A percentile compares a stretch with the other conserved stretches of the same genome.
Conservation (phyloP, 2,329 filamentous ascomycete genomes). For the Penicillium sp. region DNA sequence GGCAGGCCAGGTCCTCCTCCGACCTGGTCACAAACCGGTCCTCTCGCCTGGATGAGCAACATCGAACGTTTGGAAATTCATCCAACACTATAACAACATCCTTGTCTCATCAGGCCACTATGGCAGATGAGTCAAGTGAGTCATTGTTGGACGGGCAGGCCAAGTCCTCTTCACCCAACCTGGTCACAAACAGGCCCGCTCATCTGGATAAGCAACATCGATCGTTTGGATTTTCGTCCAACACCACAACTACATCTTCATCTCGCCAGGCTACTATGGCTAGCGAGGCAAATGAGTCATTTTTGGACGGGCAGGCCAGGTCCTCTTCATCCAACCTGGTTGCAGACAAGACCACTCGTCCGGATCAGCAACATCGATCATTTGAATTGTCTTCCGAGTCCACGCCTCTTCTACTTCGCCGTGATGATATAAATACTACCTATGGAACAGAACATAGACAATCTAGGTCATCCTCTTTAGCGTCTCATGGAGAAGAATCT, state of each 20-base stretch:
- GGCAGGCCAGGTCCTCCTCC: slow-evolving; percentile 22
- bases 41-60: slow-evolving; percentile 16
- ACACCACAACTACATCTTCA: too few relatives aligned
- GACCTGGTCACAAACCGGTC: slow-evolving; percentile 16
- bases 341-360: slow-evolving; percentile 15
- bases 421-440: slow-evolving; percentile 31
- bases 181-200: too few relatives aligned
- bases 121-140: slow-evolving; percentile 36
- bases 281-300: too few relatives aligned
- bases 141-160: slow-evolving; percentile 31
- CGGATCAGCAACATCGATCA: slow-evolving; percentile 21
- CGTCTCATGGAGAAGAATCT: slow-evolving; percentile 18
- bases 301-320: slow-evolving; percentile 5
- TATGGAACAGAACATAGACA: slow-evolving; percentile 31
- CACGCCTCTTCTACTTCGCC: slow-evolving; percentile 42
- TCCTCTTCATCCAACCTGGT: slow-evolving; percentile 19
- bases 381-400: slow-evolving; percentile 44
- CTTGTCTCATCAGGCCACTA: slow-evolving; percentile 17
- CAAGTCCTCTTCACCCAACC: slow-evolving; percentile 18
- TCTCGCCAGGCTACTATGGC: too few relatives aligned
- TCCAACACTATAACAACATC: slow-evolving; percentile 28
- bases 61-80: slow-evolving; percentile 34
- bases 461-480: slow-evolving; percentile 21
- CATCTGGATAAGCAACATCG: too few relatives aligned
- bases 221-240: too few relatives aligned